Evolutionary conservation across 2,329 filamentous ascomycete genomes (phyloP).

Genomic region (Sporothrix protearum): DNA sequence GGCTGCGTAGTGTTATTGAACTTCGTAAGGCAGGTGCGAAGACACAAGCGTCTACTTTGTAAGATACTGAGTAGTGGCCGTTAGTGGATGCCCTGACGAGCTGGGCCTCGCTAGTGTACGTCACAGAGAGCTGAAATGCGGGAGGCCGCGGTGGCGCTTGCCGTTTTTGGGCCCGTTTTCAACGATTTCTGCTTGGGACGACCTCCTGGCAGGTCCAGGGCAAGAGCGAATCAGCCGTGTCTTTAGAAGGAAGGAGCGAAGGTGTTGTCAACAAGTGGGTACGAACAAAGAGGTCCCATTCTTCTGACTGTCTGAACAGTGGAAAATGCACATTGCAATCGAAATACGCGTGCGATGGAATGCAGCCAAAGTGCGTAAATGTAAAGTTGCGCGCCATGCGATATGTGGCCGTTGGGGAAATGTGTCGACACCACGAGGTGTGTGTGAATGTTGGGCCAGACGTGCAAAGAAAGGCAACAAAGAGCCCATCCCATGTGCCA

Average conservation of each 20-base stretch:
- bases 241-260: background rate
- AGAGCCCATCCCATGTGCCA: background rate
- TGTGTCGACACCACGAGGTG: background rate
- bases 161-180: constrained; percentile 14
- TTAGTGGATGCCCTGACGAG: background rate
- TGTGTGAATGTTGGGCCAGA: background rate
- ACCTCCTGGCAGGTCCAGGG: background rate
- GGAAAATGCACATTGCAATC: background rate
- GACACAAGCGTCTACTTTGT: no score
- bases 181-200: background rate
- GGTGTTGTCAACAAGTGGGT: background rate
- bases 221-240: background rate
- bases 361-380: background rate
- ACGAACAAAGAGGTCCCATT: background rate
- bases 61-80: no score
- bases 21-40: background rate
- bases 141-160: constrained; percentile 20
- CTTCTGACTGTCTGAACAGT: background rate
- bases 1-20: background rate
- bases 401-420: background rate
- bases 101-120: background rate
- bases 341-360: constrained; percentile 6
- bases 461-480: background rate
- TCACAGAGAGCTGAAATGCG: background rate
- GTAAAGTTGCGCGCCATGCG: no score